These are phyloP conservation scores for Ustilago trichophora DNA, from an alignment of 1,284 basidiomycete genomes.

Conservation along the genomic window DNA sequence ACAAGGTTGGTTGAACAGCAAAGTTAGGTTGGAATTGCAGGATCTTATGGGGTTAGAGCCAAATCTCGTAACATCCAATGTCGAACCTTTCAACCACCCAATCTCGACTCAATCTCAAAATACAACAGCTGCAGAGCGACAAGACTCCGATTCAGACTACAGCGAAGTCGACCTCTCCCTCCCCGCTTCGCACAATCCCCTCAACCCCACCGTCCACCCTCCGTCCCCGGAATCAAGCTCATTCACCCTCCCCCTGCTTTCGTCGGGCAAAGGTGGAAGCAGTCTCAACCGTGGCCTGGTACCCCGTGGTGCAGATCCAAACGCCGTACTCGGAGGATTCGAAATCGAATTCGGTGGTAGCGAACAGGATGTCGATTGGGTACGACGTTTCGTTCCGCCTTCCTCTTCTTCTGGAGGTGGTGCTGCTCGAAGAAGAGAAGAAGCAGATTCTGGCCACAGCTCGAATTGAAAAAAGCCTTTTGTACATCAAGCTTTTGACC, in stretches of 20 bases:
- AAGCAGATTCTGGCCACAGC: no score
- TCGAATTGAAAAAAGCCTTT: no score
- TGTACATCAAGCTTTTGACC: no score
- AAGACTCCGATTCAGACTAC: conserved; percentile 4
- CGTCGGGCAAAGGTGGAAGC: conserved; percentile 26
- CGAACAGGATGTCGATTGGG: conserved; percentile 30
- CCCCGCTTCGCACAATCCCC: conserved; percentile 15
- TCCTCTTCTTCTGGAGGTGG: no score
- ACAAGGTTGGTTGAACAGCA: conserved; percentile 11
- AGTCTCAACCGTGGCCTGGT: conserved; percentile 28
- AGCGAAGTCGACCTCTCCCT: conserved; percentile 25
- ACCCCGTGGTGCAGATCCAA: conserved; percentile 35
- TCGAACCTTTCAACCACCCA: no score
- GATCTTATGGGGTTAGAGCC: not conserved
- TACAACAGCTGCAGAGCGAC: no score
- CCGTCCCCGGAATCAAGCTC: not conserved
- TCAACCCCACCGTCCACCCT: not conserved
- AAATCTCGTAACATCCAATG: no score
- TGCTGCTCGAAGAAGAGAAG: no score
- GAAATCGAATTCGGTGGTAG: conserved; percentile 41
- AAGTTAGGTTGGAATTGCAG: not conserved
- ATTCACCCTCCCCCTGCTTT: conserved; percentile 5
- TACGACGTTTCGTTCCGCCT: conserved; percentile 19
- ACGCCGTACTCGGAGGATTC: conserved; percentile 39
- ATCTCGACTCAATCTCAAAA: no score